Conservation (phyloP, 2,329 filamentous ascomycete species). For the Nannizziopsis barbatae region DNA sequence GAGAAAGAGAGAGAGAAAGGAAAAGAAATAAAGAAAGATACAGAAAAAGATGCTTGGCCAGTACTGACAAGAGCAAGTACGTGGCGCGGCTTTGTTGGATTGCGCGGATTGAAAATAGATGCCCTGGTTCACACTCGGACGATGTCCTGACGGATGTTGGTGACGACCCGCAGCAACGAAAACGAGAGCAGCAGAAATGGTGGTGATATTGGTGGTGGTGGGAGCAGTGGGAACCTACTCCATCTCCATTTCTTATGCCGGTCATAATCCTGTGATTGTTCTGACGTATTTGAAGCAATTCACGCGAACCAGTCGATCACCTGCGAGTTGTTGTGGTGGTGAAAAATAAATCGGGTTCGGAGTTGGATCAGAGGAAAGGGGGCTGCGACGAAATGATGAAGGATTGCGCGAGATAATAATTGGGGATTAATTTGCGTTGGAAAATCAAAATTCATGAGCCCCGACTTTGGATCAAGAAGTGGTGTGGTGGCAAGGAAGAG, state of each 20-base stretch:
- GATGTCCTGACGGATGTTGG: conserved; percentile 8
- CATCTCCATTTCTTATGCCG: background rate
- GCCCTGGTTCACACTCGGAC: conserved; percentile 14
- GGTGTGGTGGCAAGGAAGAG: conserved; percentile 15
- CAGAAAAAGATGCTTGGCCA: too few relatives aligned
- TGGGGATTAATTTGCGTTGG: background rate
- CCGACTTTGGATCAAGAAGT: background rate
- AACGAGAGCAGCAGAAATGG: background rate
- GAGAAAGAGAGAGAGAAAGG: background rate
- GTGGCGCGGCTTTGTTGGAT: background rate
- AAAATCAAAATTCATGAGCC: background rate
- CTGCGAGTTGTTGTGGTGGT: background rate
- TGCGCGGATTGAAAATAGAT: conserved; percentile 12
- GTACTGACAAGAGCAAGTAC: too few relatives aligned
- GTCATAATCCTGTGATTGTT: background rate
- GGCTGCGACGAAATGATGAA: background rate
- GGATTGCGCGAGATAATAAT: background rate
- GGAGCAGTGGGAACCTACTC: background rate
- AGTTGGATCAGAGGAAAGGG: background rate
- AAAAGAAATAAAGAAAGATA: too few relatives aligned
- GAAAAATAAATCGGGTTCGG: background rate
- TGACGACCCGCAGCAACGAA: background rate
- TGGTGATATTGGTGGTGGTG: background rate
- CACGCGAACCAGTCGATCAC: too few relatives aligned
- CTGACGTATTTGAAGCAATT: background rate